A percentile compares a stretch with the other conserved stretches of the same genome.
These are phyloP conservation scores for Fusarium secorum DNA, from an alignment of 2,329 filamentous ascomycete genomes.

Conservation along the genomic window DNA sequence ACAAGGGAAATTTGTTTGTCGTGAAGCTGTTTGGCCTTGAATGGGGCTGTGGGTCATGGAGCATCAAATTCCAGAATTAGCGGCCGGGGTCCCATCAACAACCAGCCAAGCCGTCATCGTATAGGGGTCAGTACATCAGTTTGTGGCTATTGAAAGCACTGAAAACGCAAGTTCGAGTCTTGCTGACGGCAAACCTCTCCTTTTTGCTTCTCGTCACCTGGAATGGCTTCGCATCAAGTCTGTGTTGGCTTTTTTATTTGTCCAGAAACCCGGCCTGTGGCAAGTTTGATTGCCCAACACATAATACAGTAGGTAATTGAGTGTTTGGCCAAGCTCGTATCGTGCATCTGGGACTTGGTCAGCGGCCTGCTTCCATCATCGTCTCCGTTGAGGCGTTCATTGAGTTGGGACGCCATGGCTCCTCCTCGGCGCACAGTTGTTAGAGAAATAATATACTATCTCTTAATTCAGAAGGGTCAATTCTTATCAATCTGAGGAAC, in stretches of 20 bases:
- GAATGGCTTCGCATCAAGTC: rapidly evolving
- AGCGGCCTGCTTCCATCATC: rapidly evolving
- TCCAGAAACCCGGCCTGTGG: neutral
- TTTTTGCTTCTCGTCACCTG: neutral
- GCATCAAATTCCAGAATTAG: neutral
- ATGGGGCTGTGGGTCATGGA: neutral
- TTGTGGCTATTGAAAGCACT: constrained; percentile 20
- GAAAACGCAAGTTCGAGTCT: constrained; percentile 29
- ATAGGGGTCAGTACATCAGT: constrained; percentile 28
- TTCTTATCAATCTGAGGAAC: rapidly evolving
- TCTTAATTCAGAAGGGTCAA: rapidly evolving
- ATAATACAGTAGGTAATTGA: rapidly evolving
- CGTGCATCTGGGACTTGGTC: neutral
- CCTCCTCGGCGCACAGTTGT: neutral
- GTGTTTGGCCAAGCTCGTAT: neutral
- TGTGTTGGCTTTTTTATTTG: neutral
- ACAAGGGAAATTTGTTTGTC: rapidly evolving
- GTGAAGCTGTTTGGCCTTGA: neutral
- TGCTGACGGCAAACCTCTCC: constrained; percentile 8
- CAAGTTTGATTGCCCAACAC: neutral
- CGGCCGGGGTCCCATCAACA: neutral
- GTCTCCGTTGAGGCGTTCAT: rapidly evolving
- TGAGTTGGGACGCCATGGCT: rapidly evolving
- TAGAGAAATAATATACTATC: rapidly evolving
- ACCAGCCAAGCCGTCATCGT: constrained; percentile 14